These are phyloP conservation scores for Stentor coeruleus DNA, from an alignment of 73 alveolate genomes.

Conservation along the genomic window DNA sequence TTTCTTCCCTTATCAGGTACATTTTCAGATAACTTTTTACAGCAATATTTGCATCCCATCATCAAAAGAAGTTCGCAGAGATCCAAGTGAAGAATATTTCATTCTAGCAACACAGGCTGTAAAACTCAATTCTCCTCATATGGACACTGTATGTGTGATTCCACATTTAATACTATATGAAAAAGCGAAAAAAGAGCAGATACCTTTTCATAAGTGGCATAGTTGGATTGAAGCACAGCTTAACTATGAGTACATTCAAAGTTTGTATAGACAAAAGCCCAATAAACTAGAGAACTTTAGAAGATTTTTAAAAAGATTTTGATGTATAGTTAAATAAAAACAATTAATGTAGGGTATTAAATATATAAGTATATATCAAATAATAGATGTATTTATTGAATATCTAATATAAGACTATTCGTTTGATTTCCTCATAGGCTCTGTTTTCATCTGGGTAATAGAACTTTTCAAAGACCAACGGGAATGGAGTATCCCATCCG, in stretches of 20 bases:
- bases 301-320: too few relatives aligned
- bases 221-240: conserved; percentile 12
- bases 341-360: too few relatives aligned
- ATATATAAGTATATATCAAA: too few relatives aligned
- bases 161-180: conserved; percentile 2
- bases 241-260: conserved; percentile 3
- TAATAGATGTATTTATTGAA: too few relatives aligned
- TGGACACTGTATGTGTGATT: conserved; percentile 17
- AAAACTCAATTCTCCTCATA: conserved; percentile 1
- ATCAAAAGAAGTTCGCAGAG: background rate
- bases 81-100: conserved; percentile 22
- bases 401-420: background rate
- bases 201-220: conserved; percentile 21
- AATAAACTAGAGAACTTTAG: too few relatives aligned
- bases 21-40: background rate
- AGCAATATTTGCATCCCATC: too few relatives aligned
- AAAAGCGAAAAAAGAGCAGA: conserved; percentile 5
- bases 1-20: too few relatives aligned
- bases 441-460: conserved; percentile 20
- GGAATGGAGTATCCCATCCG: conserved; percentile 88
- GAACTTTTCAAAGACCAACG: conserved; percentile 62
- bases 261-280: background rate
- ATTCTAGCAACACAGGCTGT: conserved; percentile 11
- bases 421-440: background rate
- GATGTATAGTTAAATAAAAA: too few relatives aligned